Percentiles rank a stretch among this genome's conserved stretches.
These are phyloP conservation scores for Xylariaceae sp. DNA, from an alignment of 2,329 filamentous ascomycete genomes.

Conservation along the genomic window DNA sequence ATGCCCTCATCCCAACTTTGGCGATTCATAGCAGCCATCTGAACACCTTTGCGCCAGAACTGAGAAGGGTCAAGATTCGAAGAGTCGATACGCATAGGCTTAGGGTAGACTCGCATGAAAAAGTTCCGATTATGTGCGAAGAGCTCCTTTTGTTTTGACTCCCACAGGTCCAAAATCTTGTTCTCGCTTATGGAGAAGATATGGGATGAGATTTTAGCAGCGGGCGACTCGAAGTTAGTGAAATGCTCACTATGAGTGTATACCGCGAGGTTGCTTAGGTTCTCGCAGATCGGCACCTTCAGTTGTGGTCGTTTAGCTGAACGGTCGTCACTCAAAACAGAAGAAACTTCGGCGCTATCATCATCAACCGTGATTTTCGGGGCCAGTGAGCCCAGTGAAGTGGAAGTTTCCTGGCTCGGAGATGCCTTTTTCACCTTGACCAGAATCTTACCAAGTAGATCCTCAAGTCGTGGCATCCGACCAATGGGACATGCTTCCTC, in stretches of 20 bases:
- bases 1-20: constrained; percentile 90
- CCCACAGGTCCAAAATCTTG: constrained; percentile 55
- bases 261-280: constrained; percentile 68
- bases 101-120: constrained; percentile 89
- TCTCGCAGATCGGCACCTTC: constrained; percentile 61
- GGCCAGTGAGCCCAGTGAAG: constrained; percentile 31
- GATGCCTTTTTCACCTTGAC: constrained; percentile 66
- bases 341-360: constrained; percentile 26
- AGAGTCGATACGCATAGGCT: constrained; percentile 69
- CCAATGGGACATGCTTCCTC: constrained; percentile 47
- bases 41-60: constrained; percentile 89
- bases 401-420: constrained; percentile 31
- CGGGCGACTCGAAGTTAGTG: constrained; percentile 61
- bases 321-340: constrained; percentile 42
- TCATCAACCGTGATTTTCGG: constrained; percentile 32
- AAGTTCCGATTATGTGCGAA: constrained; percentile 82
- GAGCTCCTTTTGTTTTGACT: constrained; percentile 65
- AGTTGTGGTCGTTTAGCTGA: constrained; percentile 28
- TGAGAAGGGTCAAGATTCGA: constrained; percentile 91
- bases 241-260: constrained; percentile 87
- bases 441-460: constrained; percentile 73
- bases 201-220: constrained; percentile 53
- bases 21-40: constrained; percentile 98
- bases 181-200: constrained; percentile 89
- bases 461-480: constrained; percentile 61